These are phyloP conservation scores for Blastocrithidia nonstop DNA, from an alignment of 208 protist species.

Conservation along the genomic window DNA sequence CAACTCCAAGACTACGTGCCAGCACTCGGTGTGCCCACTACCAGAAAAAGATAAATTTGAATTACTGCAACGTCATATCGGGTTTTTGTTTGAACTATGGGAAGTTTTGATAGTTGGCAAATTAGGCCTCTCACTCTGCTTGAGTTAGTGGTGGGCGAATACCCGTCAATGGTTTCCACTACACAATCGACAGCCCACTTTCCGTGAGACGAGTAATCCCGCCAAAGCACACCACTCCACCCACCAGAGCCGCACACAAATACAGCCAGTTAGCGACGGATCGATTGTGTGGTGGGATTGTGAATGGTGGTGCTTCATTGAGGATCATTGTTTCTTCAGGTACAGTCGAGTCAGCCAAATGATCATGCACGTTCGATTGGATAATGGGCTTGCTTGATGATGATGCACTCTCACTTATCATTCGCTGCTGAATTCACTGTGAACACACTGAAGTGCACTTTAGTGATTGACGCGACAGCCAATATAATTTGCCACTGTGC, in stretches of 20 bases:
- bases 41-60: slow-evolving; percentile 95
- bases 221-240: slow-evolving; percentile 87
- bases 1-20: slow-evolving; percentile 80
- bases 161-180: slow-evolving; percentile 87
- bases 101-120: slow-evolving; percentile 92
- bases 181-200: slow-evolving; percentile 89
- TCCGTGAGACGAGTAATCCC: slow-evolving; percentile 90
- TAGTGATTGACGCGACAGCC: no score
- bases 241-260: slow-evolving; percentile 64
- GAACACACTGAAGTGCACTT: no score
- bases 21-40: slow-evolving; percentile 93
- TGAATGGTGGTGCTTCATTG: slow-evolving; percentile 9
- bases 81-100: slow-evolving; percentile 92
- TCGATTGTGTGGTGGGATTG: slow-evolving; percentile 25
- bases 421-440: no score
- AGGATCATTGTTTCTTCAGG: no score
- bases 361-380: no score
- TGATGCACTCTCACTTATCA: no score
- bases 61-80: slow-evolving; percentile 89
- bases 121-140: slow-evolving; percentile 91
- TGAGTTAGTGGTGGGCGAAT: slow-evolving; percentile 78
- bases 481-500: no score
- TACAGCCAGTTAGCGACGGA: slow-evolving; percentile 83
- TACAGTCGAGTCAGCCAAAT: no score
- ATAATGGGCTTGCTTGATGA: no score